Evolutionary conservation across 139 green algal genomes (phyloP), one percentile per base, ranked within the genome.

Genomic region (Volvox reticuliferus): DNA sequence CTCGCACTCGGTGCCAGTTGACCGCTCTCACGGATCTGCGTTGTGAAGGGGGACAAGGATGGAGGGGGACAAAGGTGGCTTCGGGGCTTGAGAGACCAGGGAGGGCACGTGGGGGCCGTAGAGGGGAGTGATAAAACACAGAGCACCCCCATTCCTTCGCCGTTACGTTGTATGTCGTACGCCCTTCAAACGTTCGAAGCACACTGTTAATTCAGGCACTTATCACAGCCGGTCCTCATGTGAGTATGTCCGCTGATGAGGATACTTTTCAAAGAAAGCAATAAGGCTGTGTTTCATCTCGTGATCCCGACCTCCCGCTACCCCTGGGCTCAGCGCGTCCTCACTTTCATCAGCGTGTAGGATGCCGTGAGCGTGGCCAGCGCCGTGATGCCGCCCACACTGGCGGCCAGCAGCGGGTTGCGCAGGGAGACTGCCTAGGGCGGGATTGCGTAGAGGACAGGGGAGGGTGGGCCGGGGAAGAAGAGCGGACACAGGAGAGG

Each of bases 11-110:
- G 85, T 1, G 32, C 26, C 69, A 89, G 69, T 68, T 89, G 85
- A 19, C 85, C 85, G 28, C 85, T 89, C 85, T 89, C 85, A 18
- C 85, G 85, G 37, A 89, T 82, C 85, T 89, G 85, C 1, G 16
- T 33, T 22, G 36, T 2, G 12, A 79, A 24, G 17, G 37, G 5
- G 44, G 44, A 55, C 44, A 9, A 55, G 65, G 65, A 73, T 24
- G 65, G 44, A 55, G 44, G 44, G 9, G 9, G 79, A 26, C 1
- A 55, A 35, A 55, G 16, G 30, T 35, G 65, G 65, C 2, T 73
- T 30, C 5, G 65, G 65, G 2, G 65, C 21, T 2, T 5, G 65
- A 73, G 65, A 28, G 62, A 19, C 62, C 17, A 19, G 62, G 62
- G 62, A 19, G 17, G 62, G 62, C 62, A 69, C 17, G 17, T 24